phyloP scores from a whole-genome alignment of 2,329 filamentous ascomycete genomes.

The Nectriaceae sp. region DNA sequence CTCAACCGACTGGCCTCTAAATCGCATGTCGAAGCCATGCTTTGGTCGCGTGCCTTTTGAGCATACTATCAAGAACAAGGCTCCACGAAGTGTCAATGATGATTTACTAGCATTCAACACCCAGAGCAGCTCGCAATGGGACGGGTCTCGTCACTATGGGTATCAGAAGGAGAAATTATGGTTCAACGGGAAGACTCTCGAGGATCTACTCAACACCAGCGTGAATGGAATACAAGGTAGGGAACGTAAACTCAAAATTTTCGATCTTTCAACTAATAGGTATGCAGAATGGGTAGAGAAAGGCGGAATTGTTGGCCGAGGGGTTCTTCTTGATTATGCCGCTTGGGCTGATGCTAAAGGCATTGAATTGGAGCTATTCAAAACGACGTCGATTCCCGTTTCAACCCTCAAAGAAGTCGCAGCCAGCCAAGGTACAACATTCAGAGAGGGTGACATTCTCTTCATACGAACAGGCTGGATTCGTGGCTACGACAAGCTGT shows the following conservation, averaged over 20 bases:
- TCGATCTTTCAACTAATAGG: background rate
- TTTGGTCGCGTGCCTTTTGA: slow-evolving; percentile 33
- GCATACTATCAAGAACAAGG: slow-evolving; percentile 32
- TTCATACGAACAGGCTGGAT: slow-evolving; percentile 57
- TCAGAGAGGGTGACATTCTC: slow-evolving; percentile 56
- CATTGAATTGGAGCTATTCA: slow-evolving; percentile 40
- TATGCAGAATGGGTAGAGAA: slow-evolving; percentile 31
- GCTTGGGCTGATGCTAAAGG: slow-evolving; percentile 43
- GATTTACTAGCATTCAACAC: slow-evolving; percentile 38
- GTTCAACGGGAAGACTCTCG: slow-evolving; percentile 39
- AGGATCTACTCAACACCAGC: slow-evolving; percentile 42
- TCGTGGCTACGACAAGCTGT: slow-evolving; percentile 41
- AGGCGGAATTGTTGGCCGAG: slow-evolving; percentile 51
- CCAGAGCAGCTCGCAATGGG: slow-evolving; percentile 42
- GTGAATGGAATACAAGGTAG: slow-evolving; percentile 33
- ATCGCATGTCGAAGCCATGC: slow-evolving; percentile 34
- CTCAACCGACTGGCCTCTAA: slow-evolving; percentile 37
- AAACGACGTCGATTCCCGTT: slow-evolving; percentile 44
- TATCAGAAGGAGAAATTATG: slow-evolving; percentile 39
- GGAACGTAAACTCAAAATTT: background rate
- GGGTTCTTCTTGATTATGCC: slow-evolving; percentile 55
- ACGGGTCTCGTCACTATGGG: slow-evolving; percentile 40
- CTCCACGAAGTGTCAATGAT: slow-evolving; percentile 33
- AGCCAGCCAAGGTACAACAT: slow-evolving; percentile 41
- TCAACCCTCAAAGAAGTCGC: slow-evolving; percentile 45